phyloP scores from a whole-genome alignment of 306 rosid species.

The Prunus dulcis region DNA sequence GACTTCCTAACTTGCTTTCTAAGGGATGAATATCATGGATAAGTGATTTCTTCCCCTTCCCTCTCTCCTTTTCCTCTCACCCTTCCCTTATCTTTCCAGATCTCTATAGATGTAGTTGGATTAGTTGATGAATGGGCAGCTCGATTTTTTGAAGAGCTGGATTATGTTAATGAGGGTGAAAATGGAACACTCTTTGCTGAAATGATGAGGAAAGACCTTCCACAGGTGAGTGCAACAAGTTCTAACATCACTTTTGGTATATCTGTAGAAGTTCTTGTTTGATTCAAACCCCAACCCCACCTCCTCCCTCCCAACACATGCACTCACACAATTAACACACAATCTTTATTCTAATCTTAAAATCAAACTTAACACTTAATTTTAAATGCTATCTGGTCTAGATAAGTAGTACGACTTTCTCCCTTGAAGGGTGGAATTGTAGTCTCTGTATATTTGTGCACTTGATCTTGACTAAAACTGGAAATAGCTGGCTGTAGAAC shows the following conservation, averaged over 20 bases:
- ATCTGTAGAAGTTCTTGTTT: slow-evolving; percentile 4
- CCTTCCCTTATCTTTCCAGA: slow-evolving; percentile 41
- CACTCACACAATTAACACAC: neutral
- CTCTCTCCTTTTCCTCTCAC: slow-evolving; percentile 15
- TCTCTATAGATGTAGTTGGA: slow-evolving; percentile 95
- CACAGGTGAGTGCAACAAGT: slow-evolving; percentile 61
- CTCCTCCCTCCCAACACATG: neutral
- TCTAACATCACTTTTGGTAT: slow-evolving; percentile 6
- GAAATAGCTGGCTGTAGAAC: neutral
- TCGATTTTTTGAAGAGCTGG: slow-evolving; percentile 95
- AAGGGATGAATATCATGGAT: slow-evolving; percentile 14
- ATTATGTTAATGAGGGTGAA: slow-evolving; percentile 93
- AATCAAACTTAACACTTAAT: neutral
- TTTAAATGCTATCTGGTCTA: too few relatives aligned
- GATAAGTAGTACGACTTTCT: too few relatives aligned
- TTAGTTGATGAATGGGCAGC: slow-evolving; percentile 99
- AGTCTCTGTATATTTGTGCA: neutral
- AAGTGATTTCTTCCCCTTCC: slow-evolving; percentile 18
- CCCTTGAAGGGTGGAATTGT: neutral
- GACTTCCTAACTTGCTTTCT: neutral
- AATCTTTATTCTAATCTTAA: neutral
- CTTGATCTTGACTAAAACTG: neutral
- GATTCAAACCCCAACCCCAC: neutral
- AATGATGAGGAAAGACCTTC: slow-evolving; percentile 96
- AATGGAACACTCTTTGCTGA: slow-evolving; percentile 87